phyloP scores from a whole-genome alignment of 345 rosid genomes.

The Laguncularia racemosa region DNA sequence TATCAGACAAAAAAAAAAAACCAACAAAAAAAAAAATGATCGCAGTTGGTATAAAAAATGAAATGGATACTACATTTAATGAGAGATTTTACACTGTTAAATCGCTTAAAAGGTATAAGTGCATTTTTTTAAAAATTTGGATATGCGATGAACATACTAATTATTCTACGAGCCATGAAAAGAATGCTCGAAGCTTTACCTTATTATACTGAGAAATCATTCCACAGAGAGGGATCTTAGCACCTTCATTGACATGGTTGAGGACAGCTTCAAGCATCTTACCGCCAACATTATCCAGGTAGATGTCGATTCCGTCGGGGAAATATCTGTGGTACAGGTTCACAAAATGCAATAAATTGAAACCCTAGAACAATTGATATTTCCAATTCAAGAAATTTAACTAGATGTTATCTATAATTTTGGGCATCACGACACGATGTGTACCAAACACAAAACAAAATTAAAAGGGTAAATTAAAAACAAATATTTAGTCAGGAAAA shows the following conservation, averaged over 20 bases:
- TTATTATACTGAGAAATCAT: constrained; percentile 48
- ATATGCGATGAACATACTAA: neutral
- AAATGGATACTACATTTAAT: too few relatives aligned
- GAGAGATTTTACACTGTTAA: too few relatives aligned
- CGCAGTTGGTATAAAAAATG: too few relatives aligned
- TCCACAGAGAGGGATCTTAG: constrained; percentile 30
- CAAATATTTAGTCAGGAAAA: neutral
- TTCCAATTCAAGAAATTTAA: too few relatives aligned
- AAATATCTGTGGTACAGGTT: constrained; percentile 20
- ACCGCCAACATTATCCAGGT: constrained; percentile 46
- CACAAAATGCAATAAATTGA: neutral
- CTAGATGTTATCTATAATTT: too few relatives aligned
- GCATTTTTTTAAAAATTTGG: neutral
- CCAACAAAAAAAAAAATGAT: too few relatives aligned
- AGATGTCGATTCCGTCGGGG: constrained; percentile 31
- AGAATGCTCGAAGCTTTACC: constrained; percentile 10
- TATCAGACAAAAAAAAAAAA: too few relatives aligned
- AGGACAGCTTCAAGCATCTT: constrained; percentile 48
- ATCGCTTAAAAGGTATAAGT: too few relatives aligned
- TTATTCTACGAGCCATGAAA: too few relatives aligned
- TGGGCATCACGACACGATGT: too few relatives aligned
- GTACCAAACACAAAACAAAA: too few relatives aligned
- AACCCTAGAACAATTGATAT: too few relatives aligned
- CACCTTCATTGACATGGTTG: constrained; percentile 30
- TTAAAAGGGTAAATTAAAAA: neutral